These are phyloP conservation scores for Aspergillus brunneoviolaceus DNA, from an alignment of 2,329 filamentous ascomycete species.

Conservation along the genomic window DNA sequence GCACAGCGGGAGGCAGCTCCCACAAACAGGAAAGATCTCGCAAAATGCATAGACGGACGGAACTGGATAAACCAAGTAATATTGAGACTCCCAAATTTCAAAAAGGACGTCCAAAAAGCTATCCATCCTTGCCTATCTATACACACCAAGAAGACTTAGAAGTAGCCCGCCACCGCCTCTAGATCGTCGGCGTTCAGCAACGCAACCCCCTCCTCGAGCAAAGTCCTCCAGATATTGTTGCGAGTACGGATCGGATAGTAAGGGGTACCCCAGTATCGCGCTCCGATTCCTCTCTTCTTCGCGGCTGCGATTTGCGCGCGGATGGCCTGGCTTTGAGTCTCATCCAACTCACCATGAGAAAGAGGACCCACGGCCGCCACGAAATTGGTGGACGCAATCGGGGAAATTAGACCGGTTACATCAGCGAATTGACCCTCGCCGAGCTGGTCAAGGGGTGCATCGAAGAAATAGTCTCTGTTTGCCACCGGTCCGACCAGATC, in stretches of 20 bases:
- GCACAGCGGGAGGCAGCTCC: background rate
- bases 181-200: constrained; percentile 66
- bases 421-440: constrained; percentile 40
- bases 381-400: constrained; percentile 57
- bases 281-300: constrained; percentile 57
- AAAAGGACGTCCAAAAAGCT: background rate
- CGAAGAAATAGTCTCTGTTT: constrained; percentile 60
- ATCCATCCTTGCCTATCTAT: background rate
- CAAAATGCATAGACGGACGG: background rate
- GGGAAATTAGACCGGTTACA: constrained; percentile 51
- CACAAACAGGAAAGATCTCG: background rate
- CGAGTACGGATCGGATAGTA: constrained; percentile 59
- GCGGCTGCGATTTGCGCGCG: constrained; percentile 54
- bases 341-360: constrained; percentile 32
- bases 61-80: background rate
- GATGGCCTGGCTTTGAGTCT: constrained; percentile 51
- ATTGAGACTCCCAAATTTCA: background rate
- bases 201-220: constrained; percentile 59
- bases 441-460: constrained; percentile 54
- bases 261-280: constrained; percentile 64
- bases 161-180: constrained; percentile 47
- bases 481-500: constrained; percentile 48
- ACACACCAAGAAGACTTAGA: constrained; percentile 17
- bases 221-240: constrained; percentile 58
- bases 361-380: constrained; percentile 40